Base-by-base conservation (phyloP, 2,329 filamentous ascomycete species). In the Aureobasidium uvarum region DNA sequence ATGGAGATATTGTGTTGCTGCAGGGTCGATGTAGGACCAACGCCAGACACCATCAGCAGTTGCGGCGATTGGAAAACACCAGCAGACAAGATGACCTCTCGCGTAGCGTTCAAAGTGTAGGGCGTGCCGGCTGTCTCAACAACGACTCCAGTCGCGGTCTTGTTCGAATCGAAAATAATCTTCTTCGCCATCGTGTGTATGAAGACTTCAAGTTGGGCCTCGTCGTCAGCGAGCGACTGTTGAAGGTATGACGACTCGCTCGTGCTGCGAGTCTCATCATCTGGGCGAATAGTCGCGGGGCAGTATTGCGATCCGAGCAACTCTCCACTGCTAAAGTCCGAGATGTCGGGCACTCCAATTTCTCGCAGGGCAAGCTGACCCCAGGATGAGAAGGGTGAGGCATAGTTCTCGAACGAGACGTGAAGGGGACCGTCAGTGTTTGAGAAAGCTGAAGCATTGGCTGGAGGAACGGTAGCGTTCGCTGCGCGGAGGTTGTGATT, bases 71-170 rank as follows among this genome's bases (percentile, higher is more conserved):
- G 71, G 56, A 71, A 71, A 0, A 68, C 69, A 11, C 74, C 73
- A 23, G 72, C 70, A 39, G 69, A 71, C 6, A 74, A 31, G 20
- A 76, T 74, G 10, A 75, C 71, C 55, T 76, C 74, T 41, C 73
- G 74, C 2, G 67, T 36, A 33, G 76, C 70, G 78, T 79, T 1
- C 76, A 78, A 43, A 78, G 76, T 66, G 80, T 79, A 1, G n/a
- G 58, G 48, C 18, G 58, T 64, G 28, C 67, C 71, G 4, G 70
- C 70, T 33, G 73, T 72, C 62, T 72, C 63, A 31, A 72, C 72
- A 51, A 71, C 55, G 39, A 74, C 70, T 6, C 67, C 71, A 14
- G 52, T 70, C 11, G 70, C 70, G 5, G 48, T 70, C 11, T 68
- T 73, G 51, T 72, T 64, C 14, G 66, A 59, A 38, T 74, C 56